phyloP scores from a whole-genome alignment of 140 eudicot genomes.

The Erigeron philadelphicus region DNA sequence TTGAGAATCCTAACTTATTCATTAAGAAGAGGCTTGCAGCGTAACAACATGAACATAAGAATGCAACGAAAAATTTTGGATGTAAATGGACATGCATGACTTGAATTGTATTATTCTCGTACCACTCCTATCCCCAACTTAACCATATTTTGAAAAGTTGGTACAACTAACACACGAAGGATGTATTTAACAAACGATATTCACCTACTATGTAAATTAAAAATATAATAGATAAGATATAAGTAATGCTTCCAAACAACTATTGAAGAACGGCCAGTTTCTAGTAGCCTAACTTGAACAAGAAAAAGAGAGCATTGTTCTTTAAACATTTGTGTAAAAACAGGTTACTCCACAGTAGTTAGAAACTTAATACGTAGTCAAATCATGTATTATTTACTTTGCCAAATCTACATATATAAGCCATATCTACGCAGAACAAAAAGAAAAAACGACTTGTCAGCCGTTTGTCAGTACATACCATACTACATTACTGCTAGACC shows the following conservation, averaged over 20 bases:
- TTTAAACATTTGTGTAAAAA: constrained; percentile 1
- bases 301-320: background rate
- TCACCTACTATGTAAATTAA: background rate
- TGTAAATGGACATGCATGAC: background rate
- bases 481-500: background rate
- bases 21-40: background rate
- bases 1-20: background rate
- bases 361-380: constrained; percentile 6
- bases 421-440: constrained; percentile 15
- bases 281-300: constrained; percentile 11
- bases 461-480: constrained; percentile 9
- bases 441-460: constrained; percentile 16
- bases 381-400: constrained; percentile 20
- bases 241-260: constrained; percentile 2
- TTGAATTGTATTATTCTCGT: background rate
- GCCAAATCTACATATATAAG: constrained; percentile 8
- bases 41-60: background rate
- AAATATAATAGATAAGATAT: constrained; percentile 1
- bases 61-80: background rate
- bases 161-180: background rate
- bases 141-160: background rate
- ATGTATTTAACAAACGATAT: background rate
- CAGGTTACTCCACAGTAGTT: constrained; percentile 1
- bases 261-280: constrained; percentile 11
- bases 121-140: background rate